These are phyloP conservation scores for Allodekkera sacchari DNA, from an alignment of 805 yeast genomes.

Conservation along the genomic window DNA sequence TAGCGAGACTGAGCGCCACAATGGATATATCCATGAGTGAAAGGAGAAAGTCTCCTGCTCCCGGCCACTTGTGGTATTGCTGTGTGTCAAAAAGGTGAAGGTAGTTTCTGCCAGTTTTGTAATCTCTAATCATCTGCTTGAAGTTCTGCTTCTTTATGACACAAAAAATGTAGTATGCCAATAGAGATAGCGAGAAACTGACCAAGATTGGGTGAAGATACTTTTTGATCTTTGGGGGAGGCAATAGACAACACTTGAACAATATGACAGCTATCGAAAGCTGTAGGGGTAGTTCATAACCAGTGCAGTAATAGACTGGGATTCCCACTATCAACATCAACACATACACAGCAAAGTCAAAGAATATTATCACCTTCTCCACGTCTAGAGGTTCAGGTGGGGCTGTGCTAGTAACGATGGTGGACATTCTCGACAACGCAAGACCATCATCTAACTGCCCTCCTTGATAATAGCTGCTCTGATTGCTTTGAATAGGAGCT, in stretches of 20 bases:
- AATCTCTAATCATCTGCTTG: slow-evolving; percentile 40
- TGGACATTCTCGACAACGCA: slow-evolving; percentile 15
- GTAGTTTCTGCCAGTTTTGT: slow-evolving; percentile 65
- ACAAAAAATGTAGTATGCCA: slow-evolving; percentile 54
- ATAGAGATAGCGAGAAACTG: slow-evolving; percentile 54
- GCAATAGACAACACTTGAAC: slow-evolving; percentile 38
- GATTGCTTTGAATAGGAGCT: not conserved
- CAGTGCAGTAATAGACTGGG: slow-evolving; percentile 51
- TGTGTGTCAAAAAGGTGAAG: slow-evolving; percentile 43
- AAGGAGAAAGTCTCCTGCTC: slow-evolving; percentile 70
- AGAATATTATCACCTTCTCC: slow-evolving; percentile 6
- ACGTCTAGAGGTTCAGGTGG: not conserved
- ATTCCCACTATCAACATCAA: slow-evolving; percentile 44
- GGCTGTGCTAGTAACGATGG: slow-evolving; percentile 3
- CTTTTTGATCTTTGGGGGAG: slow-evolving; percentile 40
- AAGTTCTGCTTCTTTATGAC: slow-evolving; percentile 45
- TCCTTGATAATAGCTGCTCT: not conserved
- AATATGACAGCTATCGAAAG: slow-evolving; percentile 50
- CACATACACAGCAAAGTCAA: slow-evolving; percentile 48
- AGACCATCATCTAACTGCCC: slow-evolving; percentile 21
- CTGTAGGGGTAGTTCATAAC: slow-evolving; percentile 55
- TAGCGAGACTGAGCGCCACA: slow-evolving; percentile 67
- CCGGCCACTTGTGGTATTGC: slow-evolving; percentile 45
- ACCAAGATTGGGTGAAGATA: slow-evolving; percentile 66
- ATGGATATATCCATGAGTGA: slow-evolving; percentile 72